A percentile compares a stretch with the other conserved stretches of the same genome.
Conservation (phyloP, 352 stramenopile genomes). For the Phytophthora constricta region DNA sequence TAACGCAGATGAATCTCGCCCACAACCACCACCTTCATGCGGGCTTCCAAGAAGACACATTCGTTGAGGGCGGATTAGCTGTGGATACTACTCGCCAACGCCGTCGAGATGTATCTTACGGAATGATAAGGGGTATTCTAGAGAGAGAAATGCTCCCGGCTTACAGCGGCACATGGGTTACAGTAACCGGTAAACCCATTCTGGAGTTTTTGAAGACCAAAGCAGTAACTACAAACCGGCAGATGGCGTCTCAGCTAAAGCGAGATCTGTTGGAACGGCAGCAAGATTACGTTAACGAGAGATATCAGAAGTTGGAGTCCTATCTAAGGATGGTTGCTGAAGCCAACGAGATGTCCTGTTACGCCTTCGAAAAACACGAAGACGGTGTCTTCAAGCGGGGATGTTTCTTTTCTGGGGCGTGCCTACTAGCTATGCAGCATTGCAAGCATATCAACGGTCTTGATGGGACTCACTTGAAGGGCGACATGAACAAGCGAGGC, state of each 20-base stretch:
- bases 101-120: neutral
- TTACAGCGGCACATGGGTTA: slow-evolving; percentile 9
- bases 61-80: neutral
- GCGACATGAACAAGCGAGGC: slow-evolving; percentile 9
- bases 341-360: neutral
- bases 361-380: neutral
- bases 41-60: neutral
- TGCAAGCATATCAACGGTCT: slow-evolving; percentile 8
- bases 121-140: neutral
- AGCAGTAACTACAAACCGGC: neutral
- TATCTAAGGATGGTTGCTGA: neutral
- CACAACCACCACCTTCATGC: slow-evolving; percentile 5
- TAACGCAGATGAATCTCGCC: slow-evolving; percentile 1
- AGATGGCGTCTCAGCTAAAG: neutral
- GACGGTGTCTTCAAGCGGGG: neutral
- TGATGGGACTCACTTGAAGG: slow-evolving; percentile 7
- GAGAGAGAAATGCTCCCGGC: slow-evolving; percentile 11
- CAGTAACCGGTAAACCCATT: slow-evolving; percentile 3
- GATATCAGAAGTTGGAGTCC: slow-evolving; percentile 12
- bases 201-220: slow-evolving; percentile 3
- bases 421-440: neutral
- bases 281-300: neutral
- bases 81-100: neutral
- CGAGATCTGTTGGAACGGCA: neutral
- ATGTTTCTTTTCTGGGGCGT: slow-evolving; percentile 4